Conservation (phyloP, 2,329 filamentous ascomycete genomes). For the Ophiostoma tasmaniense region DNA sequence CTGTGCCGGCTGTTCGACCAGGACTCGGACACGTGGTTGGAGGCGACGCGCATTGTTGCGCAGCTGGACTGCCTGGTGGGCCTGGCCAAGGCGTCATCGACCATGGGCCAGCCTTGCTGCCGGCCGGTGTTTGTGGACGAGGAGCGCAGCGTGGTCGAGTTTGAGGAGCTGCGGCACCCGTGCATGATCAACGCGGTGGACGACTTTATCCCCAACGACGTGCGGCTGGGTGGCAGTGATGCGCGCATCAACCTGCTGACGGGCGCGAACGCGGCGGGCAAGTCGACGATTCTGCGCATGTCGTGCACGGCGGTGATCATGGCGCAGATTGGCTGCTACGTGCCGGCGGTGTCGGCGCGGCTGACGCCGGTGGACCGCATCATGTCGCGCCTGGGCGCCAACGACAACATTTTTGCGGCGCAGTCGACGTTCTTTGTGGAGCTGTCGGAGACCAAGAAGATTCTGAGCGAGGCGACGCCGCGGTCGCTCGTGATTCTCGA, state of each 20-base stretch:
- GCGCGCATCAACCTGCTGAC: slow-evolving; percentile 87
- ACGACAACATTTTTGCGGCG: slow-evolving; percentile 97
- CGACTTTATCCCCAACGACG: slow-evolving; percentile 95
- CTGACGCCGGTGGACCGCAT: slow-evolving; percentile 92
- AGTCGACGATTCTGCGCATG: slow-evolving; percentile 94
- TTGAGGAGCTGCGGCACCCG: slow-evolving; percentile 85
- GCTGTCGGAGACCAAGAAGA: slow-evolving; percentile 95
- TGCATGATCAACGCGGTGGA: slow-evolving; percentile 84
- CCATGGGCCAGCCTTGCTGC: slow-evolving; percentile 78
- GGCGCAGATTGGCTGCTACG: slow-evolving; percentile 89
- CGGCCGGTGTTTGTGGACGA: slow-evolving; percentile 80
- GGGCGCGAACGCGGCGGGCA: slow-evolving; percentile 93
- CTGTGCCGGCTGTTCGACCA: slow-evolving; percentile 86
- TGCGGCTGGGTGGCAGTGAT: slow-evolving; percentile 70
- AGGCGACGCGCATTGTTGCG: slow-evolving; percentile 79
- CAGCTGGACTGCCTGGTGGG: slow-evolving; percentile 94
- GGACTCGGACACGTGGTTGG: slow-evolving; percentile 77
- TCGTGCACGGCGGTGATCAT: slow-evolving; percentile 95
- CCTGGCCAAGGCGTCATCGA: slow-evolving; percentile 77
- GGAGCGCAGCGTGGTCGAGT: slow-evolving; percentile 80
- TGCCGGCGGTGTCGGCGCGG: slow-evolving; percentile 72
- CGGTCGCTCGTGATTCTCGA: slow-evolving; percentile 94
- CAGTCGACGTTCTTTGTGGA: slow-evolving; percentile 99
- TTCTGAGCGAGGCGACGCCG: slow-evolving; percentile 84
- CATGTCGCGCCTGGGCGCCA: slow-evolving; percentile 95